Evolutionary conservation across 2,329 filamentous ascomycete species (phyloP).

Genomic region (Macrophomina tecta): DNA sequence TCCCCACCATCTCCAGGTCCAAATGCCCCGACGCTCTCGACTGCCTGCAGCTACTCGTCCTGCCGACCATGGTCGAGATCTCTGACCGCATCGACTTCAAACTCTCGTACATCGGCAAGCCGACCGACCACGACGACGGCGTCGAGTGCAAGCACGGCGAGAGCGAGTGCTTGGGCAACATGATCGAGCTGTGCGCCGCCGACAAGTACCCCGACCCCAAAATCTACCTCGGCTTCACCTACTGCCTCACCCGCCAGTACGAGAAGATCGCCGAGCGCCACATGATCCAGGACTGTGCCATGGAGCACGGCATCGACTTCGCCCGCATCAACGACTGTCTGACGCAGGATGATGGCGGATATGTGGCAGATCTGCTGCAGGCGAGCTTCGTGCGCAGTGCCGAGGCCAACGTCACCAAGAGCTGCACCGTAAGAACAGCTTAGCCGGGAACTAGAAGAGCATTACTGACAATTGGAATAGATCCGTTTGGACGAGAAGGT

Average conservation of each 20-base stretch:
- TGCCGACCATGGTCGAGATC: conserved; percentile 85
- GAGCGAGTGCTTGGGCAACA: conserved; percentile 90
- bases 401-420: conserved; percentile 52
- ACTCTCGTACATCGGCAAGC: conserved; percentile 87
- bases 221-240: conserved; percentile 88
- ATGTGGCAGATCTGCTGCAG: conserved; percentile 71
- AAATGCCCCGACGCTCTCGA: conserved; percentile 93
- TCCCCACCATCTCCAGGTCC: conserved; percentile 37
- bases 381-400: conserved; percentile 69
- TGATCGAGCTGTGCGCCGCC: conserved; percentile 89
- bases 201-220: conserved; percentile 84
- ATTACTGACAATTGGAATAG: conserved; percentile 19
- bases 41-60: conserved; percentile 78
- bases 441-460: too few species aligned
- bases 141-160: conserved; percentile 90
- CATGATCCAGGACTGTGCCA: conserved; percentile 84
- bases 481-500: conserved; percentile 73
- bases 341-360: conserved; percentile 74
- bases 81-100: conserved; percentile 88
- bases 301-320: conserved; percentile 90
- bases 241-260: conserved; percentile 84
- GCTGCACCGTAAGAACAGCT: conserved; percentile 49
- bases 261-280: conserved; percentile 74
- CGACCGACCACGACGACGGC: conserved; percentile 76
- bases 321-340: conserved; percentile 81